Evolutionary conservation across 129 eudicot species (phyloP), one percentile per base, ranked within the genome.

Genomic region (Dittrichia graveolens): DNA sequence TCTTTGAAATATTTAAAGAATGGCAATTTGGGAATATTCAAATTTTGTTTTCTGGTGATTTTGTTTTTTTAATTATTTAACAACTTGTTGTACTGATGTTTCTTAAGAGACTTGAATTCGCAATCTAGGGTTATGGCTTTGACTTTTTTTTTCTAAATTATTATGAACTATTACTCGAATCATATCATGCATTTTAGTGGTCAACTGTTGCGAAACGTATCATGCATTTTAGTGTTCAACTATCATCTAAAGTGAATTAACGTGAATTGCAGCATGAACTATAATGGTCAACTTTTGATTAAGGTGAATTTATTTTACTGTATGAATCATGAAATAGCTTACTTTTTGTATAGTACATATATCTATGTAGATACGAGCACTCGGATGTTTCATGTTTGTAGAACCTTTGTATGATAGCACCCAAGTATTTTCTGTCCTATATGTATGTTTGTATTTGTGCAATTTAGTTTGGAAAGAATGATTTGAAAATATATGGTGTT

Each of bases 241-340:
- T 24, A 24, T 24, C 31, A 2, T 24, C 31, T 24, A 24, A 24
- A 24, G 31, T 24, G 31, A 24, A 24, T 24, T 24, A 24, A 24
- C 31, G 2, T 2, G 31, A 24, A 24, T 24, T 24, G 31, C 2
- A 24, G 31, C 31, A 24, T 24, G 31, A 24, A 24, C 31, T 24
- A 45, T 72, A 35, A 59, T 72, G 11, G 58, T 58, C 58, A 72
- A 59, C 48, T 45, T 48, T 59, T 72, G 14, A 37, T 72, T 45
- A 46, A 40, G 38, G 15, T 58, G 42, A 58, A 57, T 0, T 44
- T 54, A 3, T 11, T 13, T 3, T 45, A 46, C 5, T 14, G 0
- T 39, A 40, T 19, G 43, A 19, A 16, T 18, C 4, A 8, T 24
- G 42, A 65, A 45, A 59, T 47, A 35, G 24, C 41, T 45, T 47